These are phyloP conservation scores for Aotearoamyces nothofagi DNA, from an alignment of 2,329 filamentous ascomycete genomes.

Conservation along the genomic window DNA sequence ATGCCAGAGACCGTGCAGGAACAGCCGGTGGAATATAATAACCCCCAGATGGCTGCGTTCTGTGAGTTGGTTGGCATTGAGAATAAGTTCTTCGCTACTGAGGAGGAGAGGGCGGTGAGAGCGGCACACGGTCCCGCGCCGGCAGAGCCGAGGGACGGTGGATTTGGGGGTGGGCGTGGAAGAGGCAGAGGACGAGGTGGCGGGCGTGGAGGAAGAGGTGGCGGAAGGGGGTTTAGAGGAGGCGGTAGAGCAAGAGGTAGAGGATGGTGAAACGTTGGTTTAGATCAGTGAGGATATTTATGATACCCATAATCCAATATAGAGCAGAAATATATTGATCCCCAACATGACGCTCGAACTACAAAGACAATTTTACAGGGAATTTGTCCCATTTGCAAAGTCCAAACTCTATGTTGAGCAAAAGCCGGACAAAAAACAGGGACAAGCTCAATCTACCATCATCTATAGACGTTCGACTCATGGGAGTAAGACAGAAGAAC, in stretches of 20 bases:
- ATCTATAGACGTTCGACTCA: too few relatives aligned
- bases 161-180: conserved; percentile 14
- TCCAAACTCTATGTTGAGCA: too few relatives aligned
- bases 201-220: conserved; percentile 20
- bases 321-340: too few relatives aligned
- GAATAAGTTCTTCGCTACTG: conserved; percentile 60
- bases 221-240: conserved; percentile 23
- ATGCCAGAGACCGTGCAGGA: conserved; percentile 40
- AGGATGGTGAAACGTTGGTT: too few relatives aligned
- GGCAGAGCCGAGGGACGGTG: conserved; percentile 17
- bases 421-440: too few relatives aligned
- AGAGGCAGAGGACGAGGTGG: conserved; percentile 20
- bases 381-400: too few relatives aligned
- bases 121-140: conserved; percentile 40
- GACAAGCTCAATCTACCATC: too few relatives aligned
- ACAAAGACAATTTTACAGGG: too few relatives aligned
- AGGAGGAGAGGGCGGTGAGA: conserved; percentile 50
- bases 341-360: too few relatives aligned
- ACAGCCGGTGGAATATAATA: conserved; percentile 70
- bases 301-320: too few relatives aligned
- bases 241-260: not conserved
- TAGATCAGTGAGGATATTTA: too few relatives aligned
- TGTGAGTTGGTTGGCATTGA: conserved; percentile 64
- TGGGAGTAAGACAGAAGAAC: too few relatives aligned
- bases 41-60: conserved; percentile 71